These are phyloP conservation scores for Phellopilus nigrolimitatus DNA, from an alignment of 1,284 basidiomycete species.

Conservation along the genomic window DNA sequence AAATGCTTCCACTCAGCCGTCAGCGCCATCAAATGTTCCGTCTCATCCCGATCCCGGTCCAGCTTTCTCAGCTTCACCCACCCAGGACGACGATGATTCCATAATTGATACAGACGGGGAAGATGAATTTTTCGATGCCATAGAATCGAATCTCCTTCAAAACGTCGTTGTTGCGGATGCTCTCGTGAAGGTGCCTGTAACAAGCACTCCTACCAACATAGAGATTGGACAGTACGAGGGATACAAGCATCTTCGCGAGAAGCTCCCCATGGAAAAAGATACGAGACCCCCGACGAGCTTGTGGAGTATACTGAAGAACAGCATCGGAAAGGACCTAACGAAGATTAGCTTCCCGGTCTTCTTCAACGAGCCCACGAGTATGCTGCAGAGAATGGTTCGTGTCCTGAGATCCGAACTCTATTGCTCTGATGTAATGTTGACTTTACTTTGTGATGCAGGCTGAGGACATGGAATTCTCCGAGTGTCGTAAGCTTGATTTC, in stretches of 20 bases:
- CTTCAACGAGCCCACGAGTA: slow-evolving; percentile 96
- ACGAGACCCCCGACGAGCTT: slow-evolving; percentile 87
- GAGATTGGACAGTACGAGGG: slow-evolving; percentile 57
- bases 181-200: slow-evolving; percentile 37
- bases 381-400: slow-evolving; percentile 81
- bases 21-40: slow-evolving; percentile 22
- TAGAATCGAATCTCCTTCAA: slow-evolving; percentile 78
- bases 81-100: slow-evolving; percentile 36
- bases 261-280: slow-evolving; percentile 69
- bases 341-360: slow-evolving; percentile 95
- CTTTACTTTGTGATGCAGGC: slow-evolving; percentile 40
- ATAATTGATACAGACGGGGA: slow-evolving; percentile 77
- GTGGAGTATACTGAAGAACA: slow-evolving; percentile 95
- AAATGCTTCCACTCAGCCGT: not conserved
- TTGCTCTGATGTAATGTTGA: not conserved
- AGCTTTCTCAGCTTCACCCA: slow-evolving; percentile 17
- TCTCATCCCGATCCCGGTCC: slow-evolving; percentile 7
- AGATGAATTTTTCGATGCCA: slow-evolving; percentile 98
- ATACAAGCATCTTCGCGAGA: slow-evolving; percentile 65
- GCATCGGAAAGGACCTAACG: slow-evolving; percentile 95
- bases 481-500: slow-evolving; percentile 64
- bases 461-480: slow-evolving; percentile 95
- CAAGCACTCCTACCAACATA: slow-evolving; percentile 27
- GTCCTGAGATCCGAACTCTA: too few species aligned
- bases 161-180: slow-evolving; percentile 66